Base-by-base conservation (phyloP, 192 early-diverging fungal species). In the Linnemannia hyalina region DNA sequence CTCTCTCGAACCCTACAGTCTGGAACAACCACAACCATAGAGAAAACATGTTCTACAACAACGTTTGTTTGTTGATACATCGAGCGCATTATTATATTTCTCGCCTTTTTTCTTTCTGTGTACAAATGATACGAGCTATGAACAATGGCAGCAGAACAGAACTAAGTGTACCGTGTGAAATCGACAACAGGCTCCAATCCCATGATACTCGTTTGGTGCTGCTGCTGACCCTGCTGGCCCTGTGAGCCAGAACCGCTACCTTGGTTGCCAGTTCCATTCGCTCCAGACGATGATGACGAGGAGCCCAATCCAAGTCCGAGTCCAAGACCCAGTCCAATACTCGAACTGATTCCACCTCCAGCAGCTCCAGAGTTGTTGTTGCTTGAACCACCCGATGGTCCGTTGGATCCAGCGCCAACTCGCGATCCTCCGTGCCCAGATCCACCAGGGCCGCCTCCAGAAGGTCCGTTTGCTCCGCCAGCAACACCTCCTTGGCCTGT, bases 101-200 rank as follows among this genome's bases (percentile, higher is more conserved):
- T 29, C 4, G 10, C 8, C 29, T 4, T 32, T 15, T 65, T 18
- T 65, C 11, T 65, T 65, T 32, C 26, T 65, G 2, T 65, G 13
- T 65, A 26, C 60, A 32, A 63, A 57, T 7, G 6, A 16, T 7
- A 63, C 18, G 20, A 52, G 5, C 29, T 65, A 65, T 65, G 29
- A 32, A 65, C 60, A 32, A 65, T 32, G 9, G 29, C 35, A 29
- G 29, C 11, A 26, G n/a, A 65, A 29, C 11, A 15, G 1, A 29
- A 40, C 88, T 79, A 93, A 55, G 91, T 88, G 81, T 93, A 93
- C 79, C 90, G 77, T 15, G 93, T 93, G 82, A 93, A 93, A 60
- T 93, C 91, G 20, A 93, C 80, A 49, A 92, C 74, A 20, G 81
- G 81, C 41, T 88, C 90, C 77, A 88, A 75, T 44, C 73, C 69